Evolutionary conservation across 805 yeast genomes (phyloP), one percentile per base, ranked within the genome.

Genomic region (Isabelozyma rhagii): DNA sequence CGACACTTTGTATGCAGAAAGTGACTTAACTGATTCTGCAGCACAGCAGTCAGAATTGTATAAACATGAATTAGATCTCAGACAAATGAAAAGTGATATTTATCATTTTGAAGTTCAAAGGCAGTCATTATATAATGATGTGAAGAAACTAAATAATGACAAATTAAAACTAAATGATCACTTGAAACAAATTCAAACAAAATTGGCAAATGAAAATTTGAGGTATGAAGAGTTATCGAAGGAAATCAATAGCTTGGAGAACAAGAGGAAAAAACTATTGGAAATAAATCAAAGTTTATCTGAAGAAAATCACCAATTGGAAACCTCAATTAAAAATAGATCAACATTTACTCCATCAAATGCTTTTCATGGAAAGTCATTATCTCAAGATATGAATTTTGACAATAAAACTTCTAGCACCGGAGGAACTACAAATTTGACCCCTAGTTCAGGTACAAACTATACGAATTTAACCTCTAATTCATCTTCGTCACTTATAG

Each of bases 241-340:
- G 41, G 90, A 86, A 39, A 73, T 87, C 11, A 77, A 73, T 44
- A 76, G 69, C 15, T 68, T 90, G 53, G 74, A 68, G 29, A 51
- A 57, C 0, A 77, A 78, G 44, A 84, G 79, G 64, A 71, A 68
- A 34, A 64, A 67, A 14, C 65, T 89, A 17, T 25, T 52, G 41
- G 69, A 66, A 15, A 54, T 55, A 27, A 69, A 63, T 52, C 60
- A 51, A 44, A 55, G 47, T 15, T 56, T 62, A 39, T 44, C 55
- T n/a, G 68, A 64, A 39, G 60, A 62, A 40, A 59, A 60, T 39
- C 48, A 51, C 9, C 48, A 48, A 40, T 42, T 53, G 29, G 49
- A 44, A 42, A 13, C 14, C 10, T 46, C 55, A n/a, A n/a, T 43
- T 9, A 43, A 43, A 15, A 28, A 28, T 8, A 43, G 28, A n/a